Conservation (phyloP, 148 eudicot species). For the Nepenthes gracilis region DNA sequence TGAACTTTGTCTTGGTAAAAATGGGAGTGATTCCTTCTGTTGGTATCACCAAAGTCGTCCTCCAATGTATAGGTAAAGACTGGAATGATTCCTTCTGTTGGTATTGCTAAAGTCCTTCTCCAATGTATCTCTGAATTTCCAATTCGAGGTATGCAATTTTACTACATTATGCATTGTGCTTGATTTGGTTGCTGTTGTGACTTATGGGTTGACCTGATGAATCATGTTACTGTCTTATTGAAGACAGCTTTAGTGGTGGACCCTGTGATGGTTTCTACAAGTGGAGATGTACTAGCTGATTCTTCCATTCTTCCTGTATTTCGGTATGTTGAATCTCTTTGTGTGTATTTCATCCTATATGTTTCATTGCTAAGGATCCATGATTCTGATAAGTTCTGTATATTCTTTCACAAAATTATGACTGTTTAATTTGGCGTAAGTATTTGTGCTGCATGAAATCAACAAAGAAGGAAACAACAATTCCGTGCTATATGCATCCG, state of each 20-base stretch:
- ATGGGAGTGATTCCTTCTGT: constrained; percentile 93
- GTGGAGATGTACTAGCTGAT: constrained; percentile 83
- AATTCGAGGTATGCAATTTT: constrained; percentile 48
- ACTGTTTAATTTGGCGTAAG: too few relatives aligned
- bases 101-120: constrained; percentile 51
- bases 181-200: constrained; percentile 4
- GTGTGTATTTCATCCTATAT: not conserved
- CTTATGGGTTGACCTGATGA: constrained; percentile 20
- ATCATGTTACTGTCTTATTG: constrained; percentile 8
- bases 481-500: too few relatives aligned
- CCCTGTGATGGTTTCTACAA: constrained; percentile 97
- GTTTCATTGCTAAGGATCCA: not conserved
- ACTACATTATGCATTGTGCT: not conserved
- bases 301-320: constrained; percentile 54
- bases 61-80: constrained; percentile 67
- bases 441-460: not conserved
- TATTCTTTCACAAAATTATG: too few relatives aligned
- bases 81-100: constrained; percentile 89
- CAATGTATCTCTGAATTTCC: constrained; percentile 55
- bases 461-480: too few relatives aligned
- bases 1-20: constrained; percentile 40
- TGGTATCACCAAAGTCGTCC: constrained; percentile 56
- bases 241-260: constrained; percentile 94
- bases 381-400: not conserved
- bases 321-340: constrained; percentile 28